Evolutionary conservation across 1,284 basidiomycete genomes (phyloP).

Genomic region (Microbotryomycetes sp.): DNA sequence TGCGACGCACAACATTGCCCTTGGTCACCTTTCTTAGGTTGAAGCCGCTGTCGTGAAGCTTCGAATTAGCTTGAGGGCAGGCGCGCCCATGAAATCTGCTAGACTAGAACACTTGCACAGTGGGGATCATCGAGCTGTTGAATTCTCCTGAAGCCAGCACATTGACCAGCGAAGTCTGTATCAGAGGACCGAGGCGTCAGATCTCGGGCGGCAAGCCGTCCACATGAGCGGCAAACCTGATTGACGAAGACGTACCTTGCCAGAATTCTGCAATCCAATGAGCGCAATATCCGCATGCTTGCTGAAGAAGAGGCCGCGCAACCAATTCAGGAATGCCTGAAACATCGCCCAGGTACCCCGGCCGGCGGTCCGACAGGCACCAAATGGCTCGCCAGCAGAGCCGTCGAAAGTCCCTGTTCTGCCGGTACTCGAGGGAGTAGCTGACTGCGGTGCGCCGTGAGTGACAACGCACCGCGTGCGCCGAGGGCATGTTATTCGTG

Average conservation of each 20-base stretch:
- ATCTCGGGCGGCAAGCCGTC: no score
- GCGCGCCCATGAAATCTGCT: not conserved
- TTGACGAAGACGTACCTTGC: conserved; percentile 33
- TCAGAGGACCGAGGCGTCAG: no score
- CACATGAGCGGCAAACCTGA: no score
- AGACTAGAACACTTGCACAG: conserved; percentile 26
- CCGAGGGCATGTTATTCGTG: no score
- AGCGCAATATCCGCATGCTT: conserved; percentile 87
- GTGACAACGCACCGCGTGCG: no score
- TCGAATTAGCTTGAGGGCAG: not conserved
- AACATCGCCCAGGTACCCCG: conserved; percentile 50
- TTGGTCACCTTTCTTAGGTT: conserved; percentile 37
- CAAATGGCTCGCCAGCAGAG: no score
- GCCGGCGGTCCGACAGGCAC: no score
- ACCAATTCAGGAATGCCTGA: conserved; percentile 54
- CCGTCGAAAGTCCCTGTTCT: no score
- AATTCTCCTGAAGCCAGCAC: conserved; percentile 33
- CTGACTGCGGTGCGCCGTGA: no score
- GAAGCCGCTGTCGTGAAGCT: conserved; percentile 27
- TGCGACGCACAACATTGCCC: conserved; percentile 30
- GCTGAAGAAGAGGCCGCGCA: conserved; percentile 64
- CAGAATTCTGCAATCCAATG: conserved; percentile 69
- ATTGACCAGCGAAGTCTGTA: conserved; percentile 38
- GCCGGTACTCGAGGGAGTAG: no score
- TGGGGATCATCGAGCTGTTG: conserved; percentile 35